Conservation (phyloP, 2,329 filamentous ascomycete species). For the Aspergillus sp. region DNA sequence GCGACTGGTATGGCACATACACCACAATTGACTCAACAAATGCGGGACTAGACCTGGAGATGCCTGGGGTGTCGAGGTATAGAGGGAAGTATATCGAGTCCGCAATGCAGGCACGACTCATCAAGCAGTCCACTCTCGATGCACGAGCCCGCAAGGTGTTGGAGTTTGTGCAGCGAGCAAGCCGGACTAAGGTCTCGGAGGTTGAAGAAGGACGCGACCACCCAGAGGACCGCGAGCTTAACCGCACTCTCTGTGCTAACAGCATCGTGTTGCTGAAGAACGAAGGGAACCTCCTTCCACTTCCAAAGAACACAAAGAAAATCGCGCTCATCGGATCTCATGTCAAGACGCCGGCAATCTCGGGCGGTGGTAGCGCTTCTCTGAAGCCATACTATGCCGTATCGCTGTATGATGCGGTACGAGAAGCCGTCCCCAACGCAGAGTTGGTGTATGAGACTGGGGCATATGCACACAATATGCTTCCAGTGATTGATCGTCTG, state of each 20-base stretch:
- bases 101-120: constrained; percentile 51
- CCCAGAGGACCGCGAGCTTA: constrained; percentile 53
- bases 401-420: constrained; percentile 46
- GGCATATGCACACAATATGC: constrained; percentile 57
- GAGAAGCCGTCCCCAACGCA: constrained; percentile 27
- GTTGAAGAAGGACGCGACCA: constrained; percentile 35
- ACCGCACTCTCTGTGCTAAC: constrained; percentile 68
- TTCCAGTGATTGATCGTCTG: constrained; percentile 36
- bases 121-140: constrained; percentile 61
- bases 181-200: constrained; percentile 57
- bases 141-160: constrained; percentile 59
- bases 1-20: constrained; percentile 51
- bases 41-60: constrained; percentile 50
- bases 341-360: constrained; percentile 48
- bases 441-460: constrained; percentile 57
- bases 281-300: constrained; percentile 63
- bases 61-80: constrained; percentile 47
- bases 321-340: constrained; percentile 59
- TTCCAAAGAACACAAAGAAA: constrained; percentile 44
- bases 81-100: constrained; percentile 35
- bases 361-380: constrained; percentile 67
- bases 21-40: constrained; percentile 45
- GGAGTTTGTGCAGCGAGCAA: constrained; percentile 60
- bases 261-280: constrained; percentile 73
- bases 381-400: constrained; percentile 46